Evolutionary conservation across 148 eudicot species (phyloP), one percentile per base, ranked within the genome.

Genomic region (Vaccinium corymbosum): DNA sequence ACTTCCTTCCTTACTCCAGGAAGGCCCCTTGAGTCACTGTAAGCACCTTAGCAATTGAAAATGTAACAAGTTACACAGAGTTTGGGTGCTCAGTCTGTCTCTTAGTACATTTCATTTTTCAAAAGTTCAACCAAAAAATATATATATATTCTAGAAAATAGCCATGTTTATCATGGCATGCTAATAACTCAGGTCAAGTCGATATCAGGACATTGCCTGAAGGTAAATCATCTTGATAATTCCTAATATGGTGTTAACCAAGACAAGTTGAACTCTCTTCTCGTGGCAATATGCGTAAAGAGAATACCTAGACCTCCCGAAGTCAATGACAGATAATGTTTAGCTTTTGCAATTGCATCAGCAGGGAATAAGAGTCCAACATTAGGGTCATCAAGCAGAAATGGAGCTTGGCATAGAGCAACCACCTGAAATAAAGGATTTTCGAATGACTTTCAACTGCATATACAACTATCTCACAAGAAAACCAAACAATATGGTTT

Each of bases 381-480:
- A 90, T 97, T 97, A 25, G 98, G 98, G 89, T 97, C 99, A 88
- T 95, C 99, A 77, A 97, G 96, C 55, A 97, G 89, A 88, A 95
- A 97, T 72, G 99, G 99, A 87, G 99, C 98, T 92, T 97, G 99
- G 89, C 99, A 97, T 81, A 97, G 90, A 81, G 99, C 99, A 85
- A 97, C 81, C 86, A 97, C 99, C 99, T 97, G 92, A 78, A 87
- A 87, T 56, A 79, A 73, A 50, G 15, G 49, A 52, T 84, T 76
- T 53, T 66, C 15, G 50, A 77, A 35, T 87, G 66, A 74, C 74
- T 70, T 51, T 35, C 57, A 79, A 68, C 52, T 46, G 15, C 46
- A 46, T 20, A 73, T 53, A 77, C 79, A 76, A 77, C 73, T 11
- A 75, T 59, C 55, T 35, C 61, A 48, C 29, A 52, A 55, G 16